phyloP scores from a whole-genome alignment of 331 rosid genomes.

The Pyracantha coccinea region DNA sequence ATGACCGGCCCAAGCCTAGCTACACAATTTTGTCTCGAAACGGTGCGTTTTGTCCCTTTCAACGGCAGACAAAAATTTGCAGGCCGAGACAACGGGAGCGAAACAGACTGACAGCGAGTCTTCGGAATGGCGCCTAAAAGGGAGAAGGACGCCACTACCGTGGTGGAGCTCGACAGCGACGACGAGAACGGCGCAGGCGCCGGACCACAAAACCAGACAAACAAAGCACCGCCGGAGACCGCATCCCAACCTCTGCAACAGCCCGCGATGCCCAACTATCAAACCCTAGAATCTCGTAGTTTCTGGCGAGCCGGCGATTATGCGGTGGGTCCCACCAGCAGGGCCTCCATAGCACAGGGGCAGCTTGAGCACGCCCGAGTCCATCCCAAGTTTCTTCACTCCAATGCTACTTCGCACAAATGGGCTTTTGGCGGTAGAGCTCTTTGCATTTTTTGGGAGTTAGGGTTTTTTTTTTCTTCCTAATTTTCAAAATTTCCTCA shows the following conservation, averaged over 20 bases:
- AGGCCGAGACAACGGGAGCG: neutral
- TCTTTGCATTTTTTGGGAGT: neutral
- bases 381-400: constrained; percentile 96
- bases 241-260: neutral
- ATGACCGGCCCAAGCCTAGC: too few relatives aligned
- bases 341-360: constrained; percentile 33
- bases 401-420: constrained; percentile 94
- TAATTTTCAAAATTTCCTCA: neutral
- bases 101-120: neutral
- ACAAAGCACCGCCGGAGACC: constrained; percentile 6
- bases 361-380: constrained; percentile 85
- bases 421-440: constrained; percentile 95
- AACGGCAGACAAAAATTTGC: neutral
- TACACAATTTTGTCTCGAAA: neutral
- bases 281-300: constrained; percentile 28
- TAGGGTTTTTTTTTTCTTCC: too few relatives aligned
- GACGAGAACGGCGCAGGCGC: constrained; percentile 17
- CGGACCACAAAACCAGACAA: neutral
- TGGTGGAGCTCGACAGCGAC: constrained; percentile 34
- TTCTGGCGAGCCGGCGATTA: constrained; percentile 89
- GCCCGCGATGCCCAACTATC: neutral
- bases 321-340: constrained; percentile 29
- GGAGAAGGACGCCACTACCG: constrained; percentile 3
- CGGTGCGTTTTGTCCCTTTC: neutral
- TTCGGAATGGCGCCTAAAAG: constrained; percentile 18